These are phyloP conservation scores for Solanum neorickii DNA, from an alignment of 257 asterid genomes.

Conservation along the genomic window DNA sequence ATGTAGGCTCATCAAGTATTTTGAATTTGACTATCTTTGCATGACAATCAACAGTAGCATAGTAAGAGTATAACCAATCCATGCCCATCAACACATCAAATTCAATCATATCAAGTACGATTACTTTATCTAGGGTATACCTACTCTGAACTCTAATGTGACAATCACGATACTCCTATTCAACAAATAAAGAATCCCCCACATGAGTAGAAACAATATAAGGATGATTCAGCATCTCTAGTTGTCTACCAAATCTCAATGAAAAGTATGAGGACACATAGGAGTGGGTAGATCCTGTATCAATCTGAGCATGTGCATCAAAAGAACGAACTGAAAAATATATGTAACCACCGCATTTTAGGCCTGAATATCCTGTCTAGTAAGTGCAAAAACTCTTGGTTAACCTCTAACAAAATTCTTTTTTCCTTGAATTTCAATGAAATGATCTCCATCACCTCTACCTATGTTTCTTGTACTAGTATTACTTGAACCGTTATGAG, in stretches of 20 bases:
- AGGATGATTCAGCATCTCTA: too few species aligned
- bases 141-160: neutral
- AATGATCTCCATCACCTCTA: neutral
- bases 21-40: neutral
- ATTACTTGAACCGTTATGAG: neutral
- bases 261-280: neutral
- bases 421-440: neutral
- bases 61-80: neutral
- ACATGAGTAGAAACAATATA: neutral
- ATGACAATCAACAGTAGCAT: neutral
- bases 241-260: neutral
- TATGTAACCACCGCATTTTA: neutral
- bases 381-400: neutral
- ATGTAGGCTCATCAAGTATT: neutral
- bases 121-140: neutral
- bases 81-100: neutral
- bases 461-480: neutral
- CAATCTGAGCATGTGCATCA: neutral
- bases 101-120: neutral
- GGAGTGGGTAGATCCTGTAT: neutral
- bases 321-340: too few species aligned
- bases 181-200: neutral
- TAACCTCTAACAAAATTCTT: neutral
- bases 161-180: neutral
- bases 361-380: neutral